Conservation (phyloP, 1,139 yeast species). For the Lodderomyces jiufengensis region DNA sequence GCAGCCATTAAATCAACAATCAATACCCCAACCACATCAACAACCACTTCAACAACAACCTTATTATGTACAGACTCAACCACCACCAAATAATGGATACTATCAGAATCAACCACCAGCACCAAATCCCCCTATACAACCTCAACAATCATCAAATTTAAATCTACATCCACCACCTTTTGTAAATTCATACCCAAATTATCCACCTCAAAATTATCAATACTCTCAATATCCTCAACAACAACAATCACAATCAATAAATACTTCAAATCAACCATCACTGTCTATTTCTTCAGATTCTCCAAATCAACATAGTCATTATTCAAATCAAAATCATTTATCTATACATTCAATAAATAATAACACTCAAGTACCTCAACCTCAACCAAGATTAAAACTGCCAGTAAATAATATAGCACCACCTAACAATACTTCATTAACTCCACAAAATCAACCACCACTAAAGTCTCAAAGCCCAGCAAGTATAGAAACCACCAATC, state of each 20-base stretch:
- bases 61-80: neutral
- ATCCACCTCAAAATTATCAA: slow-evolving; percentile 3
- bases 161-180: slow-evolving; percentile 7
- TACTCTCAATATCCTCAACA: slow-evolving; percentile 5
- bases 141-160: slow-evolving; percentile 5
- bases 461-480: slow-evolving; percentile 4
- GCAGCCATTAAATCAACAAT: neutral
- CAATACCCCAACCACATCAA: neutral
- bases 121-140: slow-evolving; percentile 6
- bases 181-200: slow-evolving; percentile 6
- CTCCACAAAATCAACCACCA: slow-evolving; percentile 3
- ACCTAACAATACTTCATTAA: neutral
- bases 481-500: slow-evolving; percentile 1
- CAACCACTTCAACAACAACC: neutral
- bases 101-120: neutral
- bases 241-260: slow-evolving; percentile 3
- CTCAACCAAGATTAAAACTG: neutral
- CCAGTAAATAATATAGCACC: neutral
- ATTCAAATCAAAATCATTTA: slow-evolving; percentile 5
- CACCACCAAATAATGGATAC: neutral
- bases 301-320: neutral
- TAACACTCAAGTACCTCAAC: too few species aligned
- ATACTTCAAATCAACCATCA: slow-evolving; percentile 5
- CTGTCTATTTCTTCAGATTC: slow-evolving; percentile 3
- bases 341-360: too few species aligned